These are phyloP conservation scores for Clathrospora elynae DNA, from an alignment of 2,329 filamentous ascomycete species.

Conservation along the genomic window DNA sequence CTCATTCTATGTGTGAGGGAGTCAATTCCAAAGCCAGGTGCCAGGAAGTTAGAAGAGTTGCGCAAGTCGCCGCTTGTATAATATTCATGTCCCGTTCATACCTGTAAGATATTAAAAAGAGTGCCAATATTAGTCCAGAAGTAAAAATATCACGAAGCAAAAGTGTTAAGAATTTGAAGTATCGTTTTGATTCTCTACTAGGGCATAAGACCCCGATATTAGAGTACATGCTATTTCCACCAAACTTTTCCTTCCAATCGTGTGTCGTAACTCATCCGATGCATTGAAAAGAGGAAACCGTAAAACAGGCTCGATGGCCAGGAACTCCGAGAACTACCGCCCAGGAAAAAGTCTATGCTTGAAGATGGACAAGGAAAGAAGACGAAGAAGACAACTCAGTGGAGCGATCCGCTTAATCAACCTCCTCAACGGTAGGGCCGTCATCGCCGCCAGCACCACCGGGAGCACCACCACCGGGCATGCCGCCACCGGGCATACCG, in stretches of 20 bases:
- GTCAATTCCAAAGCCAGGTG: neutral
- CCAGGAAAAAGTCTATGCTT: slow-evolving; percentile 46
- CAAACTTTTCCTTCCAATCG: slow-evolving; percentile 45
- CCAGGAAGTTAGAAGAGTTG: neutral
- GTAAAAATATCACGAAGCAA: slow-evolving; percentile 13
- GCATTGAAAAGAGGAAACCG: slow-evolving; percentile 35
- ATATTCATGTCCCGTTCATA: neutral
- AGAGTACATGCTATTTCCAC: slow-evolving; percentile 42
- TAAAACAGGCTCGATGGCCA: slow-evolving; percentile 39
- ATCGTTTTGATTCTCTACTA: slow-evolving; percentile 35
- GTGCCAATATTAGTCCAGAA: neutral
- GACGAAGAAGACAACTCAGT: slow-evolving; percentile 24
- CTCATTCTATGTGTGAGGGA: neutral
- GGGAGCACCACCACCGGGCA: slow-evolving; percentile 51
- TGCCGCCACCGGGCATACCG: slow-evolving; percentile 48
- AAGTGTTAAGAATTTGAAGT: slow-evolving; percentile 19
- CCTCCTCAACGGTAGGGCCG: slow-evolving; percentile 67
- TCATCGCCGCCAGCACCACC: slow-evolving; percentile 57
- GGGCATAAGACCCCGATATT: slow-evolving; percentile 32
- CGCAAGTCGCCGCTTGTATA: slow-evolving; percentile 3
- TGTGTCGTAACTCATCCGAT: slow-evolving; percentile 47
- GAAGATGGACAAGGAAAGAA: slow-evolving; percentile 23
- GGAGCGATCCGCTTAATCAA: slow-evolving; percentile 60
- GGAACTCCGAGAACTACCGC: slow-evolving; percentile 44
- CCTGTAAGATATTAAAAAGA: neutral